Percentiles rank a stretch among this genome's conserved stretches.
These are phyloP conservation scores for Fusarium drepaniforme DNA, from an alignment of 2,329 filamentous ascomycete species.

Conservation along the genomic window DNA sequence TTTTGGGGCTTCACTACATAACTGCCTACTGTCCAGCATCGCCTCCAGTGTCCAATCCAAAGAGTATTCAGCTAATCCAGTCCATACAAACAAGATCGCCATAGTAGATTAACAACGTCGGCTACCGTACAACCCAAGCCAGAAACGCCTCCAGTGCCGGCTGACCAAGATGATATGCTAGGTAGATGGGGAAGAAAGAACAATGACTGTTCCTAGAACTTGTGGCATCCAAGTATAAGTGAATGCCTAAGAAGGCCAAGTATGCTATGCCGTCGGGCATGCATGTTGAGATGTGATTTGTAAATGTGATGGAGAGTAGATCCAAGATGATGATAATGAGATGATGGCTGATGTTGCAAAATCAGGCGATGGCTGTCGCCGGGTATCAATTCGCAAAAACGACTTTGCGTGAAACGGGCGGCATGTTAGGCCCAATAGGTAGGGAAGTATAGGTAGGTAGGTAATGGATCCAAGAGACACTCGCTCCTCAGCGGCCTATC, in stretches of 20 bases:
- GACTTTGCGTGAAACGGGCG: constrained; percentile 25
- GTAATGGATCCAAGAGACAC: constrained; percentile 10
- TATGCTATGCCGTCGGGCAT: not conserved
- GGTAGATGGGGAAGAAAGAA: constrained; percentile 10
- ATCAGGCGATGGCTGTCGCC: constrained; percentile 32
- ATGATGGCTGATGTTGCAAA: constrained; percentile 31
- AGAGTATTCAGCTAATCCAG: not conserved
- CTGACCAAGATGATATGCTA: constrained; percentile 25
- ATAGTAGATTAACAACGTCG: constrained; percentile 9
- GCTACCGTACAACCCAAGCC: constrained; percentile 8
- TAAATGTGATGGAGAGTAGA: constrained; percentile 12
- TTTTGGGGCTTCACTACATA: not conserved
- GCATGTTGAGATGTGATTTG: constrained; percentile 2
- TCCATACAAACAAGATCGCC: constrained; percentile 13
- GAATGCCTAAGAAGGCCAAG: constrained; percentile 9
- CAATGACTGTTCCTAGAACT: constrained; percentile 2
- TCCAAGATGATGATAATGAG: constrained; percentile 17
- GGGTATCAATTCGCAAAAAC: constrained; percentile 45
- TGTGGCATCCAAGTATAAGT: not conserved
- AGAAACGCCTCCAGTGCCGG: constrained; percentile 33
- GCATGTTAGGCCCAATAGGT: constrained; percentile 5
- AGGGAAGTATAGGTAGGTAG: constrained; percentile 5
- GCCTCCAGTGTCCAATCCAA: constrained; percentile 4
- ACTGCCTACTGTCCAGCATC: not conserved
- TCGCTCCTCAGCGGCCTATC: constrained; percentile 31